phyloP scores from a whole-genome alignment of 805 yeast genomes.

The Cyberlindnera maclurae region DNA sequence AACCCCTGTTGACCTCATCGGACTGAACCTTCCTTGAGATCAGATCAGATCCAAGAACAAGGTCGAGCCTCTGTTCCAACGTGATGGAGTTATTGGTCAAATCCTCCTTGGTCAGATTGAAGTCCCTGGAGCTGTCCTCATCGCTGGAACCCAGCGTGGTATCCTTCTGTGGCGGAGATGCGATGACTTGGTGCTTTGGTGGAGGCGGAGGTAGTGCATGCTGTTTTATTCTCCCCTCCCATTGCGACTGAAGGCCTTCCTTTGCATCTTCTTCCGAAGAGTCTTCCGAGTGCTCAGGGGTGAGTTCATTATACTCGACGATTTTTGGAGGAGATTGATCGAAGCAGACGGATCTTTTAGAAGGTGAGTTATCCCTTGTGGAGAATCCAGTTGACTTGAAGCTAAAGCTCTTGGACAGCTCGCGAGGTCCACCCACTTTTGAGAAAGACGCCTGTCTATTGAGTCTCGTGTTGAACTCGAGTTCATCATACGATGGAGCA shows the following conservation, averaged over 20 bases:
- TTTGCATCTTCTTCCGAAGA: conserved; percentile 13
- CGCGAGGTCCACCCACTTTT: conserved; percentile 26
- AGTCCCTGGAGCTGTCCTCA: conserved; percentile 22
- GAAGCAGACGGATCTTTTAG: conserved; percentile 33
- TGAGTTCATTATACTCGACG: conserved; percentile 26
- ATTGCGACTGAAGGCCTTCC: conserved; percentile 19
- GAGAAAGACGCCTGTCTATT: conserved; percentile 24
- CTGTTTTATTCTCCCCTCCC: conserved; percentile 18
- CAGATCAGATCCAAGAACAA: conserved; percentile 28
- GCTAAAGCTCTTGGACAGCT: conserved; percentile 17
- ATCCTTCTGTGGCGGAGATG: conserved; percentile 20
- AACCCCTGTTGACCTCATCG: conserved; percentile 19
- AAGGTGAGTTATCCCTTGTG: conserved; percentile 25
- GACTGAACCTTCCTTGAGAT: conserved; percentile 18
- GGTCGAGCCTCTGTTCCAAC: conserved; percentile 39
- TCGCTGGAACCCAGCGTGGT: conserved; percentile 22
- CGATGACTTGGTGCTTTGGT: conserved; percentile 24
- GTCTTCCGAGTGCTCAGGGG: conserved; percentile 21
- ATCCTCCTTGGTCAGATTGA: conserved; percentile 23
- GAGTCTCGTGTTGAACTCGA: conserved; percentile 25
- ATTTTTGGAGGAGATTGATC: conserved; percentile 33
- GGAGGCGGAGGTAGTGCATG: conserved; percentile 32
- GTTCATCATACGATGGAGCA: conserved; percentile 27
- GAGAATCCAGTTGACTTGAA: conserved; percentile 7
- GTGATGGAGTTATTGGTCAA: conserved; percentile 23